Evolutionary conservation across 306 rosid species (phyloP).

Genomic region (Prosopis cineraria): DNA sequence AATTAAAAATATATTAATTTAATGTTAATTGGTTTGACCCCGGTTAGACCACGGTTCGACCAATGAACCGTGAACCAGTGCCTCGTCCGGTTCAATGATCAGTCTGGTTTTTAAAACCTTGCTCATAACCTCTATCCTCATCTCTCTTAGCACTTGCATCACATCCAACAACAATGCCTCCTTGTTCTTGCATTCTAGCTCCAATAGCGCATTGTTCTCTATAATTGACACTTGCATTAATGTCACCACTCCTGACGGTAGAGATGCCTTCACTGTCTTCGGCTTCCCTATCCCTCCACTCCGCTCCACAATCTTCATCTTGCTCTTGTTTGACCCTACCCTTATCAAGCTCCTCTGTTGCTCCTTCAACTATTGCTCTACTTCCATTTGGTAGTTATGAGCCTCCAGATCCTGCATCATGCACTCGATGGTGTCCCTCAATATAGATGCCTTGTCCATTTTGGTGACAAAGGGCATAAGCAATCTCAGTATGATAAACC

Average conservation of each 20-base stretch:
- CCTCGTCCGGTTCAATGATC: too few relatives aligned
- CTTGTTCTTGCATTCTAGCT: constrained; percentile 66
- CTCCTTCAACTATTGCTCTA: constrained; percentile 38
- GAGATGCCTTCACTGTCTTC: constrained; percentile 33
- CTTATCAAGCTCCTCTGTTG: constrained; percentile 39
- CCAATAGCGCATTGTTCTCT: constrained; percentile 83
- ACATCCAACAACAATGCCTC: constrained; percentile 84
- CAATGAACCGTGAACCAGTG: too few relatives aligned
- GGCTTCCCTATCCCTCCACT: constrained; percentile 37
- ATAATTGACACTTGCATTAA: constrained; percentile 84
- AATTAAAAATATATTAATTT: too few relatives aligned
- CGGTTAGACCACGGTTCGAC: too few relatives aligned
- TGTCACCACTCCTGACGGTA: constrained; percentile 1
- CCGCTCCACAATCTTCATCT: constrained; percentile 74
- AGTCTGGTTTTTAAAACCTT: too few relatives aligned
- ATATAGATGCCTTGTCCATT: constrained; percentile 90
- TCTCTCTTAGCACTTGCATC: constrained; percentile 66
- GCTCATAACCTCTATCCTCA: constrained; percentile 79
- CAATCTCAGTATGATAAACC: constrained; percentile 76
- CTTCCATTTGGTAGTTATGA: constrained; percentile 51
- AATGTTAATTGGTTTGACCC: too few relatives aligned
- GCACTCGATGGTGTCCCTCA: constrained; percentile 92
- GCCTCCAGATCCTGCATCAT: constrained; percentile 82
- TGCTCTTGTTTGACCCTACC: too few relatives aligned
- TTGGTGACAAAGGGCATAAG: constrained; percentile 87